Percentiles rank a stretch among this genome's conserved stretches.
phyloP scores from a whole-genome alignment of 2,329 filamentous ascomycete genomes.

The Truncatella angustata region DNA sequence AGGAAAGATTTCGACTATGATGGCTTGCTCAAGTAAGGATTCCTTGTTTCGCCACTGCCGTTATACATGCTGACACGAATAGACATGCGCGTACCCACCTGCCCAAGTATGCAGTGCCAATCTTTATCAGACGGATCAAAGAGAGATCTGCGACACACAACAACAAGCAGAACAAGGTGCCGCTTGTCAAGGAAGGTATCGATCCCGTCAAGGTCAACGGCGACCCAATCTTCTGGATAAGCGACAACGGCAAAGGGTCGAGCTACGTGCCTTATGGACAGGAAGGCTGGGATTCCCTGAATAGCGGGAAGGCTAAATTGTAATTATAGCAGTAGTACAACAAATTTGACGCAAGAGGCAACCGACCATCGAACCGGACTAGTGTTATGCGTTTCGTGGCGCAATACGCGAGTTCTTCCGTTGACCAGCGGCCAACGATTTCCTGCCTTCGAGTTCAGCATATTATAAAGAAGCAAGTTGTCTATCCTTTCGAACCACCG shows the following conservation, averaged over 20 bases:
- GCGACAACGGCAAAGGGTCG: constrained; percentile 51
- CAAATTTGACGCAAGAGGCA: not conserved
- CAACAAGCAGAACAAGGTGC: constrained; percentile 78
- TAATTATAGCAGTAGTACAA: constrained; percentile 24
- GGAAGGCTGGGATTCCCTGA: constrained; percentile 56
- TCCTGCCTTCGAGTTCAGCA: too few species aligned
- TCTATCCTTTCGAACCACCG: too few species aligned
- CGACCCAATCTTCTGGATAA: constrained; percentile 54
- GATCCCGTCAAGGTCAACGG: constrained; percentile 49
- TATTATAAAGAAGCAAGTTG: too few species aligned
- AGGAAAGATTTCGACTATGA: constrained; percentile 56
- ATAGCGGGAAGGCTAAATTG: constrained; percentile 41
- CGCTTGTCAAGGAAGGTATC: constrained; percentile 65
- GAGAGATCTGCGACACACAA: constrained; percentile 65
- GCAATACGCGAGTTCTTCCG: too few species aligned
- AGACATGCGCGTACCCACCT: constrained; percentile 57
- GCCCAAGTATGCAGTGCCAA: constrained; percentile 72
- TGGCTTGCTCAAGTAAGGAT: constrained; percentile 49
- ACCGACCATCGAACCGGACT: too few species aligned
- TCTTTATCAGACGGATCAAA: constrained; percentile 66
- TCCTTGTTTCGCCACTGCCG: not conserved
- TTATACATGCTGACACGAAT: not conserved
- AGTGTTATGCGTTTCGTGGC: too few species aligned
- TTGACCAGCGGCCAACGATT: too few species aligned
- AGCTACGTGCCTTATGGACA: constrained; percentile 59